Percentiles rank a stretch among this genome's conserved stretches.
These are phyloP conservation scores for Fusarium anthophilum DNA, from an alignment of 2,329 filamentous ascomycete genomes.

Conservation along the genomic window DNA sequence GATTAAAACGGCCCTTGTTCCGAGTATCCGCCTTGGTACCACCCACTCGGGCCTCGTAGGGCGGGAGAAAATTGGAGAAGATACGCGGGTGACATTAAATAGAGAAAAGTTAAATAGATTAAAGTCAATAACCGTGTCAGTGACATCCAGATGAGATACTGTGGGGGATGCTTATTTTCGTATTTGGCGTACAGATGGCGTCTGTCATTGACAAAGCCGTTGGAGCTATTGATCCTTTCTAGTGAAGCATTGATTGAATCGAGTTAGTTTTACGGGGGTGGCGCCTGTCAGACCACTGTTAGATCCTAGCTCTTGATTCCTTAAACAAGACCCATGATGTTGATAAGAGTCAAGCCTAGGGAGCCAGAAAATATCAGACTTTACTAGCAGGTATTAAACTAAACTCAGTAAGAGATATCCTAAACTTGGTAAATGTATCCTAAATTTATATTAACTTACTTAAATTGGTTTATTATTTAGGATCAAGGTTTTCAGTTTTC, in stretches of 20 bases:
- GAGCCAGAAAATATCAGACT: background rate
- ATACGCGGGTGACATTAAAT: background rate
- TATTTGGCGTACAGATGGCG: background rate
- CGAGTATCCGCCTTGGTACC: slow-evolving; percentile 10
- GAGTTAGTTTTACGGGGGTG: slow-evolving; percentile 6
- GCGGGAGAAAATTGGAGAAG: slow-evolving; percentile 3
- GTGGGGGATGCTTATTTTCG: background rate
- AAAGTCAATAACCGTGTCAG: background rate
- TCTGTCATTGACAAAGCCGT: background rate
- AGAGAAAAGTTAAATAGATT: background rate
- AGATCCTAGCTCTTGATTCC: slow-evolving; percentile 1
- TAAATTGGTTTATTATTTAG: background rate
- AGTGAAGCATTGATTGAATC: slow-evolving; percentile 5
- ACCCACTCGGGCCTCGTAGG: background rate
- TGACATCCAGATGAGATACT: background rate
- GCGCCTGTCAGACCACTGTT: background rate
- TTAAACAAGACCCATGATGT: background rate
- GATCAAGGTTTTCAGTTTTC: background rate
- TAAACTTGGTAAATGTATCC: no score
- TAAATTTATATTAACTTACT: background rate
- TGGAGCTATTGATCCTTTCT: slow-evolving; percentile 14
- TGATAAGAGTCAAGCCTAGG: background rate
- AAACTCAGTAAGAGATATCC: background rate
- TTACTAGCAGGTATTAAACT: no score
- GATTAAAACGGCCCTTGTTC: slow-evolving; percentile 13